phyloP scores from a whole-genome alignment of 768 basidiomycete species.

The Boletus tomentosulus region DNA sequence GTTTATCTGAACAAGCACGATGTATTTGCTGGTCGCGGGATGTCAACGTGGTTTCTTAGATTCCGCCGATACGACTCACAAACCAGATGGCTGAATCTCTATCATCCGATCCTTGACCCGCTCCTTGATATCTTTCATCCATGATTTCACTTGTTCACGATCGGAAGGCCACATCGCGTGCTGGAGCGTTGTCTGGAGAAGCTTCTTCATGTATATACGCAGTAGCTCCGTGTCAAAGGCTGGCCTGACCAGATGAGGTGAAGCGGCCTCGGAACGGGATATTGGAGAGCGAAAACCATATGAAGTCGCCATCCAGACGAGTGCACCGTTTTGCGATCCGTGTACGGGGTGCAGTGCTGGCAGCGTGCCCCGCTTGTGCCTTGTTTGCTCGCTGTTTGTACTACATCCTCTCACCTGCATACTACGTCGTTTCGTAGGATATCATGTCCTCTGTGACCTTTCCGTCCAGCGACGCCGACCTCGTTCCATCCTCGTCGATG shows the following conservation, averaged over 20 bases:
- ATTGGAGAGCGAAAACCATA: conserved; percentile 55
- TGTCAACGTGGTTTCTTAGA: conserved; percentile 13
- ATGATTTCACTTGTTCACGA: conserved; percentile 61
- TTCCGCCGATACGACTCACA: conserved; percentile 48
- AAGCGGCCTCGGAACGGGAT: conserved; percentile 58
- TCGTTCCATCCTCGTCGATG: conserved; percentile 37
- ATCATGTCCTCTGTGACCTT: conserved; percentile 69
- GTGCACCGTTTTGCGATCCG: not conserved
- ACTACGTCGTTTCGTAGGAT: not conserved
- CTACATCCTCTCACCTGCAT: not conserved
- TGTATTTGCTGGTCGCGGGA: conserved; percentile 62
- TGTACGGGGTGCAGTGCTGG: not conserved
- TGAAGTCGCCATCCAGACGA: conserved; percentile 21
- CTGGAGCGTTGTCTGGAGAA: conserved; percentile 66
- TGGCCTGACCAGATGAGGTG: conserved; percentile 41
- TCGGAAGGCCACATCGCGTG: conserved; percentile 65
- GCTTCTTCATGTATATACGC: conserved; percentile 77
- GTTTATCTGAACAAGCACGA: conserved; percentile 79
- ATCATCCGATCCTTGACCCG: conserved; percentile 84
- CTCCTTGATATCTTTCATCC: conserved; percentile 83
- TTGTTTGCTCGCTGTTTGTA: conserved; percentile 29
- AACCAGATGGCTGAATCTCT: conserved; percentile 75
- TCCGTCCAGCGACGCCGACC: conserved; percentile 41
- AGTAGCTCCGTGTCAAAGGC: conserved; percentile 70
- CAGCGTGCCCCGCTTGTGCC: not conserved